Evolutionary conservation across 2,329 filamentous ascomycete species (phyloP).

Genomic region (Cryphonectria carpinicola): DNA sequence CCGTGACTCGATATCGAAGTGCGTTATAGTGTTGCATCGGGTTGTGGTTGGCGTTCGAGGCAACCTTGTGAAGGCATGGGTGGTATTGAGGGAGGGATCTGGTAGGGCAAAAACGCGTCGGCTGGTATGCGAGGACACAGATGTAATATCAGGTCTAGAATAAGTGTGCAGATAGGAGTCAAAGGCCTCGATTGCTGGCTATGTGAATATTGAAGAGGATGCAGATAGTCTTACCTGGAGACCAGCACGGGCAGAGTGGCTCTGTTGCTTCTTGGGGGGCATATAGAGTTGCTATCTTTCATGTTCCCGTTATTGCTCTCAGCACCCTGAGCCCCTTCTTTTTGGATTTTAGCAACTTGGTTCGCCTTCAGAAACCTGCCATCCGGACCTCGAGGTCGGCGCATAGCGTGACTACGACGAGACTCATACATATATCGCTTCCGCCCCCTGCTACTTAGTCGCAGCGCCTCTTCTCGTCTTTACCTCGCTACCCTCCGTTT

Average conservation of each 20-base stretch:
- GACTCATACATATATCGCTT: too few relatives aligned
- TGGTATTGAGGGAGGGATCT: background rate
- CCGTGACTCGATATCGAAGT: background rate
- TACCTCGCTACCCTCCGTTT: too few relatives aligned
- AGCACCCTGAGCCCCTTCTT: too few relatives aligned
- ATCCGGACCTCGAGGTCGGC: too few relatives aligned
- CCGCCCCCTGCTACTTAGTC: too few relatives aligned
- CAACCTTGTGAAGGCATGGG: background rate
- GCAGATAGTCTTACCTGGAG: constrained; percentile 75
- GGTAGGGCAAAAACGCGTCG: constrained; percentile 24
- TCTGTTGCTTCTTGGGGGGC: constrained; percentile 89
- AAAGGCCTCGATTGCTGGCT: constrained; percentile 4
- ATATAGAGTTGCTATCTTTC: too few relatives aligned
- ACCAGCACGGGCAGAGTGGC: constrained; percentile 93
- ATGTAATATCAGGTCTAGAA: constrained; percentile 15
- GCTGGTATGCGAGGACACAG: constrained; percentile 11
- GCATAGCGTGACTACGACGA: too few relatives aligned
- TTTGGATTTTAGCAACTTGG: too few relatives aligned
- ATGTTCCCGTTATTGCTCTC: too few relatives aligned
- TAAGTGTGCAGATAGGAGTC: constrained; percentile 27
- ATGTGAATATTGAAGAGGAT: constrained; percentile 11
- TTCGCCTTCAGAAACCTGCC: too few relatives aligned
- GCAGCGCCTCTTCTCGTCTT: too few relatives aligned
- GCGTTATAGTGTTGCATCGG: constrained; percentile 1
- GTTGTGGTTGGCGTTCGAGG: background rate